These are phyloP conservation scores for Trametes elegans DNA, from an alignment of 768 basidiomycete genomes.

Conservation along the genomic window DNA sequence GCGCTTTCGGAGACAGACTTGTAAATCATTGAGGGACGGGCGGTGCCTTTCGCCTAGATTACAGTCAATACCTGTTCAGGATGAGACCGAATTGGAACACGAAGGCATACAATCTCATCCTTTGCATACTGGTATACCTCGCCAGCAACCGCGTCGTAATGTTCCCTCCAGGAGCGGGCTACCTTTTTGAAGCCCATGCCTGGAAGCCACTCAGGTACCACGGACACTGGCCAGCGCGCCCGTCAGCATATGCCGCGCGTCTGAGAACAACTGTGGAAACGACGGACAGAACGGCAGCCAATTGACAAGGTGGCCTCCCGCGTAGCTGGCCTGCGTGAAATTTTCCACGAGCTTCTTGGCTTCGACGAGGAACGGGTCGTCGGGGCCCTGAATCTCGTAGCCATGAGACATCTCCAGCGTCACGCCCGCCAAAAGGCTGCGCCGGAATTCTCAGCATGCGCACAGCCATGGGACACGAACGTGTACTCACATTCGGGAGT, in stretches of 20 bases:
- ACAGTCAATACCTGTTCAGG: not conserved
- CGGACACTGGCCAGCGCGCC: not conserved
- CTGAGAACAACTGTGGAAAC: no score
- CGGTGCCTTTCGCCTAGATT: no score
- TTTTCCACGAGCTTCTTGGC: not conserved
- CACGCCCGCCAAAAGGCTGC: not conserved
- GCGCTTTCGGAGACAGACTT: not conserved
- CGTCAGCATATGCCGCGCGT: no score
- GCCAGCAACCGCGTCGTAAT: not conserved
- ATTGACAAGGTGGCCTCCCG: not conserved
- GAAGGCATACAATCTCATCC: not conserved
- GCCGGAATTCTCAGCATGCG: no score
- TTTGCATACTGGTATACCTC: not conserved
- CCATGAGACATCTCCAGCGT: not conserved
- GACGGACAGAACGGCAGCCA: not conserved
- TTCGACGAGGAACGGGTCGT: not conserved
- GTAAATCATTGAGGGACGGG: not conserved
- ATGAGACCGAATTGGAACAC: not conserved
- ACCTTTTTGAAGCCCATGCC: not conserved
- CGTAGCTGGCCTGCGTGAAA: not conserved
- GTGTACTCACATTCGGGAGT: not conserved
- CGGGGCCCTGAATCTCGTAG: not conserved
- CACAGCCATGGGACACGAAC: not conserved
- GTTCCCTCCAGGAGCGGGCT: not conserved
- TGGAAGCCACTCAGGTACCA: not conserved